phyloP scores from a whole-genome alignment of 208 protist species.

The Phytomonas sp. region DNA sequence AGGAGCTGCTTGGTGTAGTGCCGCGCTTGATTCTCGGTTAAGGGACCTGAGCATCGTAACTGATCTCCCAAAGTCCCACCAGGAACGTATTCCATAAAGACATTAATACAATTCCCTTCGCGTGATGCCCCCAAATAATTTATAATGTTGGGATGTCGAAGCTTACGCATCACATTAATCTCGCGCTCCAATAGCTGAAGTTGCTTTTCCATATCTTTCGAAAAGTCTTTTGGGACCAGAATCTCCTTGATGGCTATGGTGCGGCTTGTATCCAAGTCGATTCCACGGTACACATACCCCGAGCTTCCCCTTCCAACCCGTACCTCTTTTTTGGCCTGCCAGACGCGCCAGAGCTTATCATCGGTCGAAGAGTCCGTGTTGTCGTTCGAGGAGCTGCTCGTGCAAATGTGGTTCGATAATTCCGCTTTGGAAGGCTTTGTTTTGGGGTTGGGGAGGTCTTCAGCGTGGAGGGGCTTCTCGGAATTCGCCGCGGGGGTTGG shows the following conservation, averaged over 20 bases:
- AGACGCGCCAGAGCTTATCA: conserved; percentile 10
- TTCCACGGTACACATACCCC: conserved; percentile 74
- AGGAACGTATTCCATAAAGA: conserved; percentile 90
- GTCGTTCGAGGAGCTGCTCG: not conserved
- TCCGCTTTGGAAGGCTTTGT: not conserved
- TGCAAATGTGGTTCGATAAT: not conserved
- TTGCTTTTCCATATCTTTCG: conserved; percentile 73
- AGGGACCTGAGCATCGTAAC: conserved; percentile 46
- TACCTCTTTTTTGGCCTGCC: conserved; percentile 13
- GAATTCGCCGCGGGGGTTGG: not conserved
- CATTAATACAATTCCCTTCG: conserved; percentile 66
- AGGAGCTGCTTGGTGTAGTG: conserved; percentile 82
- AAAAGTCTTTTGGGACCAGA: conserved; percentile 69
- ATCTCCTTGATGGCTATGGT: conserved; percentile 83
- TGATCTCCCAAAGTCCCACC: conserved; percentile 72
- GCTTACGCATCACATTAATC: conserved; percentile 87
- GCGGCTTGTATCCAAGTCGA: conserved; percentile 65
- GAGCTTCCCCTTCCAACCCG: conserved; percentile 61
- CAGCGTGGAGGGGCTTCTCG: not conserved
- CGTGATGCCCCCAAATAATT: conserved; percentile 75
- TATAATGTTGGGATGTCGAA: conserved; percentile 88
- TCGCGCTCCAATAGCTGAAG: conserved; percentile 77
- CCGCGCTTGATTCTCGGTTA: conserved; percentile 57
- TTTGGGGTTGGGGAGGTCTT: not conserved
- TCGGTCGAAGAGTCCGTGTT: not conserved